phyloP scores from a whole-genome alignment of 2,329 filamentous ascomycete genomes.

The Colletotrichum sp. region DNA sequence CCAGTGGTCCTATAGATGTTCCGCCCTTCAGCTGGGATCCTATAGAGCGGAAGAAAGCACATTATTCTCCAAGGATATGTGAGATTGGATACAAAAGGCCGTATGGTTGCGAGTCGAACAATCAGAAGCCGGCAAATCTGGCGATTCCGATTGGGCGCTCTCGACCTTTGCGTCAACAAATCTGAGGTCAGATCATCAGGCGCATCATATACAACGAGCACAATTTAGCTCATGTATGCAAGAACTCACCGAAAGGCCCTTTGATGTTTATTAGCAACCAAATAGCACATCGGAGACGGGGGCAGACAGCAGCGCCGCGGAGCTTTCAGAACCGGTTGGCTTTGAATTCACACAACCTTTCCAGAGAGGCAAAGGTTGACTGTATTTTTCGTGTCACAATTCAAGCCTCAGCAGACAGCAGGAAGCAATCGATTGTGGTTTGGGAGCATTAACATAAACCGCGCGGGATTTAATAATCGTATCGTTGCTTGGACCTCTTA shows the following conservation, averaged over 20 bases:
- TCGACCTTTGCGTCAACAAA: accelerated
- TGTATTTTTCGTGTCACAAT: background rate
- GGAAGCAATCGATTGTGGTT: background rate
- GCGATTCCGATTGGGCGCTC: too few relatives aligned
- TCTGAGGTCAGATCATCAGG: background rate
- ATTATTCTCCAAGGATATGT: background rate
- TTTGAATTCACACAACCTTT: background rate
- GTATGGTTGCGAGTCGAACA: background rate
- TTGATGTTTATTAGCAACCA: accelerated
- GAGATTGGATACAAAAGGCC: background rate
- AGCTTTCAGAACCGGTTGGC: background rate
- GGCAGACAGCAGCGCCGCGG: background rate
- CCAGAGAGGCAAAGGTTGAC: background rate
- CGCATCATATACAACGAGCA: background rate
- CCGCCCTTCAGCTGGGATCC: accelerated
- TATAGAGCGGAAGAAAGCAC: background rate
- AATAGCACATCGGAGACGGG: background rate
- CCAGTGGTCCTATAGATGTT: accelerated
- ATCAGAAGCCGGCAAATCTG: background rate
- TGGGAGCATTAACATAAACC: accelerated
- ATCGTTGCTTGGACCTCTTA: background rate
- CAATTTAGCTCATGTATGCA: accelerated
- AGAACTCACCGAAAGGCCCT: accelerated
- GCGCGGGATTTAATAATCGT: background rate
- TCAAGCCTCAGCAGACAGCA: background rate